Evolutionary conservation across 1,284 basidiomycete species (phyloP).

Genomic region (Ceratobasidium sp.): DNA sequence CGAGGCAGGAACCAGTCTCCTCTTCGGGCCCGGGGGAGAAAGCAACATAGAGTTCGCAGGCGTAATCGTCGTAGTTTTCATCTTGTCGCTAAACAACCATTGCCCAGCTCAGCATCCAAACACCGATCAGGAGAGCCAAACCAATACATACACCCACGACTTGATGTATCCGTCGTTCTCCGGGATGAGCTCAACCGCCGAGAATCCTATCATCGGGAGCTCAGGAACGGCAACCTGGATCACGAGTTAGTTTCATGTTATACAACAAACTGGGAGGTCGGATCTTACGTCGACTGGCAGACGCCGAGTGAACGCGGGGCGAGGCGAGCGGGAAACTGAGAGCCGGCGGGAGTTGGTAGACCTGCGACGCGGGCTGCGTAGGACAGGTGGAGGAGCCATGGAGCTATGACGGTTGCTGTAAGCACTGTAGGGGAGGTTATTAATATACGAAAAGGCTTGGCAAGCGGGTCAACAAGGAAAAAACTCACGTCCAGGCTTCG

Average conservation of each 20-base stretch:
- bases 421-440: not conserved
- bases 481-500: conserved; percentile 36
- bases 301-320: conserved; percentile 23
- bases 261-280: not conserved
- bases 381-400: not conserved
- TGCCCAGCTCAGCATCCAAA: not conserved
- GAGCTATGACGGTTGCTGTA: conserved; percentile 1
- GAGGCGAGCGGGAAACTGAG: conserved; percentile 25
- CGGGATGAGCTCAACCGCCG: conserved; percentile 12
- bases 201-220: conserved; percentile 35
- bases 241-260: not conserved
- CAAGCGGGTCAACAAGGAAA: not conserved
- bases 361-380: conserved; percentile 7
- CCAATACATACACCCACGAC: conserved; percentile 19
- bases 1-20: not conserved
- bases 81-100: conserved; percentile 16
- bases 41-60: conserved; percentile 32
- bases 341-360: not conserved
- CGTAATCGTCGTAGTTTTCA: conserved; percentile 28
- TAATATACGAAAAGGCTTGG: not conserved
- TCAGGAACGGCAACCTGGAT: conserved; percentile 21
- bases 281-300: conserved; percentile 27
- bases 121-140: not conserved
- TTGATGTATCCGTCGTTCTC: conserved; percentile 18
- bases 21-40: not conserved